phyloP scores from a whole-genome alignment of 257 asterid species.

The Echium plantagineum region DNA sequence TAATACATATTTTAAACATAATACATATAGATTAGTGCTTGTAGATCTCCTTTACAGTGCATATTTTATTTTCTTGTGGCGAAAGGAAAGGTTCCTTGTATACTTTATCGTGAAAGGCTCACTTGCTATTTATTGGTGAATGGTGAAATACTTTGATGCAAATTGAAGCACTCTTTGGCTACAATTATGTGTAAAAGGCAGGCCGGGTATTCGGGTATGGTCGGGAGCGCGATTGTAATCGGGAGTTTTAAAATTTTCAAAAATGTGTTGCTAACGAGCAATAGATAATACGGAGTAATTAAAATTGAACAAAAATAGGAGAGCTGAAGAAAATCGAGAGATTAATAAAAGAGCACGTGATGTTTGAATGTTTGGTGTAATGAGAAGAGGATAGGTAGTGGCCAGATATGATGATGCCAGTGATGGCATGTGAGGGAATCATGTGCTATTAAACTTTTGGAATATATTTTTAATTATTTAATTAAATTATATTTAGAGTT shows the following conservation, averaged over 20 bases:
- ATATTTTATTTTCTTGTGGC: constrained; percentile 9
- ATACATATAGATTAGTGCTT: neutral
- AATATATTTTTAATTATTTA: neutral
- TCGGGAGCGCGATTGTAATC: too few species aligned
- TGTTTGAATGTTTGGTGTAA: constrained; percentile 42
- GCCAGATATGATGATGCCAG: constrained; percentile 41
- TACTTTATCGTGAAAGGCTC: constrained; percentile 17
- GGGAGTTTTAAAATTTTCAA: too few species aligned
- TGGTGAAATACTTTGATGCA: constrained; percentile 8
- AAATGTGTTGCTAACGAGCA: too few species aligned
- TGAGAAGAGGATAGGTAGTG: constrained; percentile 28
- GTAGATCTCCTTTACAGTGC: neutral
- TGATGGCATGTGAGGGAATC: constrained; percentile 30
- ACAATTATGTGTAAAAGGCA: too few species aligned
- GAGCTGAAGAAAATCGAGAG: neutral
- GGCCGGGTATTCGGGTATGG: too few species aligned
- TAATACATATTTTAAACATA: neutral
- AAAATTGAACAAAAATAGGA: too few species aligned
- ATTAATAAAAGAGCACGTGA: constrained; percentile 7
- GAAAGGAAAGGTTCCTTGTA: constrained; percentile 23
- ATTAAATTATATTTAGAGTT: too few species aligned
- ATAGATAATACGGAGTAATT: too few species aligned
- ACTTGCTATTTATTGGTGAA: constrained; percentile 3
- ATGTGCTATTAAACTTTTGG: constrained; percentile 7
- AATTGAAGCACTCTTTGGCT: too few species aligned